A percentile compares a stretch with the other conserved stretches of the same genome.
These are phyloP conservation scores for Fibroporia radiculosa DNA, from an alignment of 768 basidiomycete species.

Conservation along the genomic window DNA sequence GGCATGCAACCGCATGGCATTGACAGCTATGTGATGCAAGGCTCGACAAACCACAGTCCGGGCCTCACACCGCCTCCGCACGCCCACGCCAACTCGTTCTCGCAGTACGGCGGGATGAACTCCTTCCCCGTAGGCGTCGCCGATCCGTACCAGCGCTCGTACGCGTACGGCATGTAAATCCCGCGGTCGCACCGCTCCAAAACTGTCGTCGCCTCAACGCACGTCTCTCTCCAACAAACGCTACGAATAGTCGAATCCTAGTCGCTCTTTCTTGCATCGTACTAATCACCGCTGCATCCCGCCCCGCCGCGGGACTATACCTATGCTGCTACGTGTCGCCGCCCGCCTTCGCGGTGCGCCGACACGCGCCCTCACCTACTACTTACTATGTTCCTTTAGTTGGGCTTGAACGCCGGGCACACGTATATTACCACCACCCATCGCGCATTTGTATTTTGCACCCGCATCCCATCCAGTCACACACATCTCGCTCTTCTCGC, in stretches of 20 bases:
- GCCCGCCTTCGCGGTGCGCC: constrained; percentile 1
- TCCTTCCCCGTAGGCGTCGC: constrained; percentile 42
- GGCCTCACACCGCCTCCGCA: constrained; percentile 53
- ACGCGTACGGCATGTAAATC: constrained; percentile 77
- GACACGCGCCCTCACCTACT: constrained; percentile 9
- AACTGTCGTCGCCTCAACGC: neutral
- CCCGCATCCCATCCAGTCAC: constrained; percentile 19
- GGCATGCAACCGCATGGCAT: constrained; percentile 63
- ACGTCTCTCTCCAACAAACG: no score
- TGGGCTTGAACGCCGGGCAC: constrained; percentile 22
- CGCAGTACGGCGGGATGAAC: constrained; percentile 45
- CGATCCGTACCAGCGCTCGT: constrained; percentile 73
- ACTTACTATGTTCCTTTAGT: constrained; percentile 8
- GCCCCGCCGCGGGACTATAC: constrained; percentile 14
- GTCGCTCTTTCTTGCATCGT: constrained; percentile 13
- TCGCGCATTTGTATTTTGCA: constrained; percentile 32
- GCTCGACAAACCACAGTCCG: constrained; percentile 58
- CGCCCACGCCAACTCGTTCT: constrained; percentile 47
- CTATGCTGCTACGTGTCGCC: constrained; percentile 15
- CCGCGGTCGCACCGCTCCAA: neutral
- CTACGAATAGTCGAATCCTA: no score
- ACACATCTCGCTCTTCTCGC: constrained; percentile 25
- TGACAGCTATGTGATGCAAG: constrained; percentile 77
- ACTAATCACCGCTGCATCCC: constrained; percentile 3
- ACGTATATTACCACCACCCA: constrained; percentile 28